Evolutionary conservation across 1,139 yeast genomes (phyloP).

Genomic region (Saccharomyces hybrid): DNA sequence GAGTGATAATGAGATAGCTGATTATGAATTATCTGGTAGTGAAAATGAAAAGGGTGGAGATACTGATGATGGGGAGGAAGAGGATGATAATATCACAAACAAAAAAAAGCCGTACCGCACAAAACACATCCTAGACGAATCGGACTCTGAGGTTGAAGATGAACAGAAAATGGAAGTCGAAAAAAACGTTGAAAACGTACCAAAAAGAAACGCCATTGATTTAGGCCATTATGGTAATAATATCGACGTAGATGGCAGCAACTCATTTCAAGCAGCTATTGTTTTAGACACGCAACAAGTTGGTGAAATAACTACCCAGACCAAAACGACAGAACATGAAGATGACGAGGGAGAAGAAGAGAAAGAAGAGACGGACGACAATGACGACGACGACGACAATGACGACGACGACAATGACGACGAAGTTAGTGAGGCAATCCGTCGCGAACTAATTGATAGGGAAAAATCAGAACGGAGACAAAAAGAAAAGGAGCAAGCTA

Average conservation of each 20-base stretch:
- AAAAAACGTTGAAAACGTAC: neutral
- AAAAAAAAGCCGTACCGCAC: neutral
- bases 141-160: slow-evolving; percentile 11
- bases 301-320: neutral
- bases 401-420: slow-evolving; percentile 9
- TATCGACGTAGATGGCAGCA: slow-evolving; percentile 10
- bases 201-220: slow-evolving; percentile 20
- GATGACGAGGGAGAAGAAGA: neutral
- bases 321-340: slow-evolving; percentile 6
- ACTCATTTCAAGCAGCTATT: neutral
- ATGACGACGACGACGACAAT: neutral
- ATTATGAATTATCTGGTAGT: slow-evolving; percentile 21
- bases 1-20: slow-evolving; percentile 26
- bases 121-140: neutral
- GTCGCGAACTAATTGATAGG: slow-evolving; percentile 4
- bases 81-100: slow-evolving; percentile 5
- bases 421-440: slow-evolving; percentile 7
- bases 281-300: neutral
- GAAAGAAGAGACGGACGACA: too few species aligned
- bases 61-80: slow-evolving; percentile 14
- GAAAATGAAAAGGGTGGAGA: slow-evolving; percentile 17
- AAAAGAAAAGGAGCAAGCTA: slow-evolving; percentile 35
- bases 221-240: slow-evolving; percentile 34
- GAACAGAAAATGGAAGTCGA: slow-evolving; percentile 1
- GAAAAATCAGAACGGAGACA: slow-evolving; percentile 21